phyloP scores from a whole-genome alignment of 2,329 filamentous ascomycete genomes.

The Botryotinia convoluta region DNA sequence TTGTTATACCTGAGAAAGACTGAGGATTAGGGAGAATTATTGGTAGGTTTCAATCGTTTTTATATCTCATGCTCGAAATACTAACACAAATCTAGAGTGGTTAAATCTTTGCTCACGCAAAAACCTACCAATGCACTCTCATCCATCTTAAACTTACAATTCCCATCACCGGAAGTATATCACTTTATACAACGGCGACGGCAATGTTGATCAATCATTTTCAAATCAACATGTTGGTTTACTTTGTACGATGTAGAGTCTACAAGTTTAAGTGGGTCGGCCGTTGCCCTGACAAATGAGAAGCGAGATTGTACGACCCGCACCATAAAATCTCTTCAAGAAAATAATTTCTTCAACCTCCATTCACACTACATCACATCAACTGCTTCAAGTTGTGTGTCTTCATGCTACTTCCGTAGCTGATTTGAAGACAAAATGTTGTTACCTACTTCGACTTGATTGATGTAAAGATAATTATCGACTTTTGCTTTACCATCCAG shows the following conservation, averaged over 20 bases:
- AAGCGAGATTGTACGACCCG: constrained; percentile 7
- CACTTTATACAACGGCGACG: too few relatives aligned
- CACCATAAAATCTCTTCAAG: constrained; percentile 12
- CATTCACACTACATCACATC: background rate
- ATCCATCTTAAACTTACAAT: background rate
- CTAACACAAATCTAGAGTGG: background rate
- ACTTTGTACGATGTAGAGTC: background rate
- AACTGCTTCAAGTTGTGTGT: background rate
- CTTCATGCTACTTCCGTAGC: background rate
- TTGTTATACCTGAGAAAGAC: background rate
- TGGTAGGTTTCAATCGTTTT: background rate
- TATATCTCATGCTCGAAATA: background rate
- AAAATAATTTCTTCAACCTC: background rate
- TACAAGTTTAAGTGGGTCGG: background rate
- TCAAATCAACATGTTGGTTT: background rate
- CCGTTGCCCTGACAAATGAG: constrained; percentile 14
- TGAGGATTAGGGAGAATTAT: background rate
- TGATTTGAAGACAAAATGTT: background rate
- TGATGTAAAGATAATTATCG: background rate
- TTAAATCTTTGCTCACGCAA: background rate
- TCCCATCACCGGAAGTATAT: background rate
- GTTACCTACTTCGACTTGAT: background rate
- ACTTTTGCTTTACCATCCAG: background rate
- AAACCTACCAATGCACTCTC: background rate
- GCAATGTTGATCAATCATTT: background rate